phyloP scores from a whole-genome alignment of 495 filamentous ascomycete genomes.

The Cryomyces minteri region DNA sequence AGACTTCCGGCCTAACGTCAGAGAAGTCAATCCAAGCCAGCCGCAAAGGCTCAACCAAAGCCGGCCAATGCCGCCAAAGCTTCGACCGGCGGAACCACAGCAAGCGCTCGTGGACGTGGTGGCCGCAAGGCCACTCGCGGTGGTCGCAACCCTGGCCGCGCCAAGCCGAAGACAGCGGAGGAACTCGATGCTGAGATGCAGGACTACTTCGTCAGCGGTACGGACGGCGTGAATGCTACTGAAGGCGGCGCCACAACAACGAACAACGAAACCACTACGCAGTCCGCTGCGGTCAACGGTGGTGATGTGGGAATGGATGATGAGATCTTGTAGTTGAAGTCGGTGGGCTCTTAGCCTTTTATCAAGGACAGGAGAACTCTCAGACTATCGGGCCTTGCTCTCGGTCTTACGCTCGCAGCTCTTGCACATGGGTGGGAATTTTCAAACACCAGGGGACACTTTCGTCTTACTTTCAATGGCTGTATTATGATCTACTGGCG shows the following conservation, averaged over 20 bases:
- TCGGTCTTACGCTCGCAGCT: no score
- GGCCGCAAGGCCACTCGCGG: slow-evolving; percentile 27
- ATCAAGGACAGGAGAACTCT: no score
- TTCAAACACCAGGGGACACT: no score
- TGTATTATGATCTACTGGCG: no score
- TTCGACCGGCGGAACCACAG: slow-evolving; percentile 18
- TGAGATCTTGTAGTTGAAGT: slow-evolving; percentile 8
- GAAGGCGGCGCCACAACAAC: slow-evolving; percentile 20
- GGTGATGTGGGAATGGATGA: slow-evolving; percentile 5
- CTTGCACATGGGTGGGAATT: no score
- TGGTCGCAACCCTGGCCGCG: slow-evolving; percentile 35
- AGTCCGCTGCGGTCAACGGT: slow-evolving; percentile 2
- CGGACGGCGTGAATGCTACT: slow-evolving; percentile 17
- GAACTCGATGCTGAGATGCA: slow-evolving; percentile 90
- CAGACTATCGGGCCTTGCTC: no score
- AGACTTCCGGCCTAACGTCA: slow-evolving; percentile 2
- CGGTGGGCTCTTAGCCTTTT: no score
- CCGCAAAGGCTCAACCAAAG: slow-evolving; percentile 43
- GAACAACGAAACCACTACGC: slow-evolving; percentile 13
- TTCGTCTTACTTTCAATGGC: no score
- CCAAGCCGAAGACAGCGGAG: slow-evolving; percentile 78
- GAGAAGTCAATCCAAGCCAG: slow-evolving; percentile 43
- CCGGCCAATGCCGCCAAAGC: slow-evolving; percentile 57
- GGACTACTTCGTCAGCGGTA: slow-evolving; percentile 56
- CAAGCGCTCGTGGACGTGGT: slow-evolving; percentile 22